A percentile compares a stretch with the other conserved stretches of the same genome.
Evolutionary conservation across 768 basidiomycete genomes (phyloP).

Genomic region (Phanerochaete carnosa): DNA sequence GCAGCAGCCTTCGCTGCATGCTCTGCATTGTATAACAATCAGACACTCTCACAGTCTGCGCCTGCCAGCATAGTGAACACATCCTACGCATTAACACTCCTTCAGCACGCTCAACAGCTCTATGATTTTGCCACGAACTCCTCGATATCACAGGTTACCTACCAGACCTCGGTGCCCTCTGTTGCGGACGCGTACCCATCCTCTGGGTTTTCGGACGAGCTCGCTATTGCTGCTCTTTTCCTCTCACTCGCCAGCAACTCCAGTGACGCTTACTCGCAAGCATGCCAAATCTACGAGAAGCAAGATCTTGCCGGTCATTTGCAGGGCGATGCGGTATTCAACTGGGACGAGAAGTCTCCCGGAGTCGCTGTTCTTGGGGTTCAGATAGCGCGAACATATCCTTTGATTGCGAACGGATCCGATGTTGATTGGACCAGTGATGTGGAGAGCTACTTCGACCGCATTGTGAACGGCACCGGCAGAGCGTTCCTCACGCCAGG

Average conservation of each 20-base stretch:
- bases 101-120: conserved; percentile 71
- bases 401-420: conserved; percentile 42
- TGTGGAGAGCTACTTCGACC: conserved; percentile 76
- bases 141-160: conserved; percentile 53
- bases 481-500: conserved; percentile 60
- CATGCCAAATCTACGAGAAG: conserved; percentile 29
- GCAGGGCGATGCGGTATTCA: conserved; percentile 56
- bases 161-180: conserved; percentile 68
- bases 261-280: conserved; percentile 55
- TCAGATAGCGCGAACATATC: conserved; percentile 62
- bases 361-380: conserved; percentile 73
- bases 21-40: conserved; percentile 73
- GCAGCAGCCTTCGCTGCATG: conserved; percentile 88
- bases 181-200: conserved; percentile 67
- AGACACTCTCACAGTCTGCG: conserved; percentile 45
- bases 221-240: conserved; percentile 72
- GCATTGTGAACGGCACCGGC: conserved; percentile 55
- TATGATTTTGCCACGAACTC: conserved; percentile 76
- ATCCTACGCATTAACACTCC: conserved; percentile 66
- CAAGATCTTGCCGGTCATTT: conserved; percentile 44
- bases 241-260: conserved; percentile 70
- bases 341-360: conserved; percentile 86
- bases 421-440: conserved; percentile 61
- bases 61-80: conserved; percentile 67
- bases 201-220: conserved; percentile 68